Evolutionary conservation across 345 rosid genomes (phyloP), one percentile per base, ranked within the genome.

Genomic region (Bruguiera parviflora): DNA sequence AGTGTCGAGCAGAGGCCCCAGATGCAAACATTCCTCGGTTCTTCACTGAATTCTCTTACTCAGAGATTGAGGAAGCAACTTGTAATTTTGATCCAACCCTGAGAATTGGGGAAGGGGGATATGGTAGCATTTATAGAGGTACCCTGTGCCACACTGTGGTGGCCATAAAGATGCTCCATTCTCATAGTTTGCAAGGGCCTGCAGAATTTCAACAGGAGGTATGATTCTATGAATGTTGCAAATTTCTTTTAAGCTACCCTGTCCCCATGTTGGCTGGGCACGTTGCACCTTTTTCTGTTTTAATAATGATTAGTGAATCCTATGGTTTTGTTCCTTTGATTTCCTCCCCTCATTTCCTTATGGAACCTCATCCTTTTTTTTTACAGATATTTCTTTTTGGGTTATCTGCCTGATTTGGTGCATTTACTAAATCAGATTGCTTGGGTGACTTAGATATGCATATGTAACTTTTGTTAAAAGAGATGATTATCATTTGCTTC

Each of bases 41-140:
- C 82, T 87, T 80, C 79, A 81, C 89, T 8, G 90, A 89, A 63
- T 85, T 91, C 74, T 79, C 90, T 32, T 75, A 85, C 81, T 76
- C 86, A 39, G 98, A 93, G 80, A 82, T 91, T 58, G 71, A 83
- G 77, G 88, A 83, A 73, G 98, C 97, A 52, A 86, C 97, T 64
- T 49, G 32, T 57, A 83, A 82, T 58, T 91, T 91, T 74, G 87
- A 89, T 74, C 82, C 82, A 19, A 81, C 88, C 58, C 69, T 77
- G 77, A 91, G 88, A 84, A 89, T 93, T 63, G 98, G 94, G 37
- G 96, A 91, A 86, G 98, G 98, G 20, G 96, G 96, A 47, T 93
- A 88, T 78, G 98, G 97, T 57, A 91, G 86, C 84, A 85, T 91
- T 72, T 91, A 88, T 70, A 80, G 77, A 75, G 94, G 94, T 61